phyloP scores from a whole-genome alignment of 177 flowering plant genomes.

The Tripterygium wilfordii region DNA sequence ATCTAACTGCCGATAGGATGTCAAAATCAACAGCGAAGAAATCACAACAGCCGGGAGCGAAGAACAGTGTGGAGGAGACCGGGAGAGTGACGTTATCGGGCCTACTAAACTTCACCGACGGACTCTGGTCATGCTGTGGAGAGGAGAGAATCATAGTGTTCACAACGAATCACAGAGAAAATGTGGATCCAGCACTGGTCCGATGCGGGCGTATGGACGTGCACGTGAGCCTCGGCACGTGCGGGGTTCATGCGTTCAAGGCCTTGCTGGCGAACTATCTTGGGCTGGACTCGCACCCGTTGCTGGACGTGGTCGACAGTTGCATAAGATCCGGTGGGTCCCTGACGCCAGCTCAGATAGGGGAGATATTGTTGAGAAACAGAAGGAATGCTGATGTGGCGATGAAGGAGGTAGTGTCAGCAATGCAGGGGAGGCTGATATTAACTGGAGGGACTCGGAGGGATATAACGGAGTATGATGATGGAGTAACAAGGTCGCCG shows the following conservation, averaged over 20 bases:
- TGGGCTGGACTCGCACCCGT: conserved; percentile 28
- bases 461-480: conserved; percentile 17
- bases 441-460: conserved; percentile 7
- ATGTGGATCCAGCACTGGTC: conserved; percentile 59
- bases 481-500: conserved; percentile 17
- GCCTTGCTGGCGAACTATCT: conserved; percentile 44
- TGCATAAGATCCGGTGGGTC: conserved; percentile 52
- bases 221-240: conserved; percentile 50
- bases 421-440: conserved; percentile 37
- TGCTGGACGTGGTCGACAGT: conserved; percentile 46
- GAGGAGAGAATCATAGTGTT: conserved; percentile 68
- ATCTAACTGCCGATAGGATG: conserved; percentile 41
- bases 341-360: conserved; percentile 59
- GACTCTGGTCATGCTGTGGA: conserved; percentile 75
- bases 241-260: conserved; percentile 48
- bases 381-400: conserved; percentile 42
- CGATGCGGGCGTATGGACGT: conserved; percentile 70
- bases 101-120: conserved; percentile 61
- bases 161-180: conserved; percentile 62
- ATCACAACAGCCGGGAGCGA: background rate
- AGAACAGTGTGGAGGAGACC: conserved; percentile 18
- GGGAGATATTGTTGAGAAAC: conserved; percentile 54
- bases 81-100: conserved; percentile 62
- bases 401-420: conserved; percentile 41
- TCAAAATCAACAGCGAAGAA: conserved; percentile 13